These are phyloP conservation scores for Ophidiomyces ophidiicola DNA, from an alignment of 2,329 filamentous ascomycete genomes.

Conservation along the genomic window DNA sequence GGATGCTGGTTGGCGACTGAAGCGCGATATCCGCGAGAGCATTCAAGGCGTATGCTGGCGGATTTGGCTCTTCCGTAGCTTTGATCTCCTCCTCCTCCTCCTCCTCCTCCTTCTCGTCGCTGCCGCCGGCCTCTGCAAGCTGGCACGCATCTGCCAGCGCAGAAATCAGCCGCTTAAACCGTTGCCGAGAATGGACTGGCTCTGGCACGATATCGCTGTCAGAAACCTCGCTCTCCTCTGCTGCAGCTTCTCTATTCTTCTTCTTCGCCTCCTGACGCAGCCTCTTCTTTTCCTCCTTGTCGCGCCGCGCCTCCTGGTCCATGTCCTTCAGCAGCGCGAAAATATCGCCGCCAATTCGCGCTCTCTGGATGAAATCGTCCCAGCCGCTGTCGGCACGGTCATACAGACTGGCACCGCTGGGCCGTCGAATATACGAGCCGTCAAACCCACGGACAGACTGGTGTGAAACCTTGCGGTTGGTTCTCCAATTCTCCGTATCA, in stretches of 20 bases:
- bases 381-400: slow-evolving; percentile 27
- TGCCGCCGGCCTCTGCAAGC: slow-evolving; percentile 18
- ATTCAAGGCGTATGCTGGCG: slow-evolving; percentile 21
- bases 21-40: slow-evolving; percentile 25
- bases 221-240: slow-evolving; percentile 1
- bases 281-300: slow-evolving; percentile 12
- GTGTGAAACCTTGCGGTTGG: slow-evolving; percentile 3
- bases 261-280: slow-evolving; percentile 10
- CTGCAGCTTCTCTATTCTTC: slow-evolving; percentile 8
- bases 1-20: slow-evolving; percentile 30
- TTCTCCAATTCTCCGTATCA: slow-evolving; percentile 11
- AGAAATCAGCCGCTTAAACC: slow-evolving; percentile 14
- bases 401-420: slow-evolving; percentile 25
- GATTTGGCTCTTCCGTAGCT: slow-evolving; percentile 9
- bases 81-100: slow-evolving; percentile 16
- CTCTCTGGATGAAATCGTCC: slow-evolving; percentile 32
- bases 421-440: slow-evolving; percentile 26
- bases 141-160: slow-evolving; percentile 19
- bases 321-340: slow-evolving; percentile 31
- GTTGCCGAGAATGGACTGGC: background rate
- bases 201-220: slow-evolving; percentile 4
- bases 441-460: slow-evolving; percentile 21
- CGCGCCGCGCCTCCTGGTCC: slow-evolving; percentile 18
- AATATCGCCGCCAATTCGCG: slow-evolving; percentile 28
- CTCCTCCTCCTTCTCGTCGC: slow-evolving; percentile 21